Percentiles rank a stretch among this genome's conserved stretches.
phyloP scores from a whole-genome alignment of 805 yeast species.

The Candida koratica region DNA sequence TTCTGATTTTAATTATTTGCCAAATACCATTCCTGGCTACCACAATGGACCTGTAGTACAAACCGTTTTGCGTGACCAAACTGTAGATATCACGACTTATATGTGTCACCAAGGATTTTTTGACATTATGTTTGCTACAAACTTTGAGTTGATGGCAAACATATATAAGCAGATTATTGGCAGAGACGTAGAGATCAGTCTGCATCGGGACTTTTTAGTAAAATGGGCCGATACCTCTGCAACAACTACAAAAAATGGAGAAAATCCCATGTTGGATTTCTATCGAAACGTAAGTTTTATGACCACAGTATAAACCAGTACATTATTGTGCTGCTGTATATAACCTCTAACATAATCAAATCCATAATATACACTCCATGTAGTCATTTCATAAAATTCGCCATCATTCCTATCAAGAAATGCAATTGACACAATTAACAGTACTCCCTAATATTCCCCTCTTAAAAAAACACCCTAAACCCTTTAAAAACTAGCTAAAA shows the following conservation, averaged over 20 bases:
- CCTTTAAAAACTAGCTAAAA: conserved; percentile 4
- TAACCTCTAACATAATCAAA: conserved; percentile 5
- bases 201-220: conserved; percentile 62
- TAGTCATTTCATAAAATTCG: background rate
- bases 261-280: conserved; percentile 77
- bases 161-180: conserved; percentile 64
- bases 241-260: conserved; percentile 72
- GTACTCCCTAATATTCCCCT: background rate
- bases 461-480: too few species aligned
- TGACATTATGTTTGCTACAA: conserved; percentile 84
- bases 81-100: conserved; percentile 67
- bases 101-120: conserved; percentile 85
- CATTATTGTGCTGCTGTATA: too few species aligned
- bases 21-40: conserved; percentile 49
- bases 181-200: conserved; percentile 47
- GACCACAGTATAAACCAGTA: conserved; percentile 9
- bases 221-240: conserved; percentile 68
- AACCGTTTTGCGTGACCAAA: conserved; percentile 61
- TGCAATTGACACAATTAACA: background rate
- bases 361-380: conserved; percentile 3
- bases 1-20: conserved; percentile 58
- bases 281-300: conserved; percentile 72
- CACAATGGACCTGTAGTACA: conserved; percentile 77
- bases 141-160: conserved; percentile 59
- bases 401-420: conserved; percentile 2